phyloP scores from a whole-genome alignment of 176 grass and related monocot species.

The Eremochloa ophiuroides region DNA sequence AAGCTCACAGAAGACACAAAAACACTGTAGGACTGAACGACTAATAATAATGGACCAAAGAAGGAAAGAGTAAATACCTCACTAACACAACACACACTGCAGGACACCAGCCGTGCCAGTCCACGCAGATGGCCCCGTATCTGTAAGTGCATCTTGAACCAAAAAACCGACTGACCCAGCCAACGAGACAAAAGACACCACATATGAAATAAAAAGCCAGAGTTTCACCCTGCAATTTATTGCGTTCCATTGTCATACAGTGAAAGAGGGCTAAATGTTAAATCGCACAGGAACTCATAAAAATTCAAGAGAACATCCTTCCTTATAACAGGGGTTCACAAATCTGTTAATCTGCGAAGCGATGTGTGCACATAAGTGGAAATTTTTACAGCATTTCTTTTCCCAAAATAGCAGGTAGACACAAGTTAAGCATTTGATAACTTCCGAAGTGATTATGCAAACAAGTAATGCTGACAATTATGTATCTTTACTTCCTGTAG shows the following conservation, averaged over 20 bases:
- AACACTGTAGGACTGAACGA: constrained; percentile 45
- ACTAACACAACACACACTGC: constrained; percentile 69
- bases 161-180: constrained; percentile 61
- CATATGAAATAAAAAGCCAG: constrained; percentile 85
- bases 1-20: constrained; percentile 13
- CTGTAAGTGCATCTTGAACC: constrained; percentile 67
- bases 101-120: constrained; percentile 71
- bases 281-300: background rate
- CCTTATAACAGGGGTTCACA: background rate
- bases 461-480: background rate
- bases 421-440: background rate
- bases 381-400: background rate
- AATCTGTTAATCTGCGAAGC: background rate
- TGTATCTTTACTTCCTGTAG: background rate
- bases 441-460: background rate
- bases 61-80: constrained; percentile 45
- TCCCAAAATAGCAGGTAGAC: background rate
- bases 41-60: background rate
- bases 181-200: constrained; percentile 84
- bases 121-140: constrained; percentile 70
- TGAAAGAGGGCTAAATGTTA: background rate
- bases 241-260: background rate
- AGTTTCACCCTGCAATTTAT: constrained; percentile 72
- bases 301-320: background rate
- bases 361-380: background rate